phyloP scores from a whole-genome alignment of 2,329 filamentous ascomycete genomes.

The Diaporthe citrichinensis region DNA sequence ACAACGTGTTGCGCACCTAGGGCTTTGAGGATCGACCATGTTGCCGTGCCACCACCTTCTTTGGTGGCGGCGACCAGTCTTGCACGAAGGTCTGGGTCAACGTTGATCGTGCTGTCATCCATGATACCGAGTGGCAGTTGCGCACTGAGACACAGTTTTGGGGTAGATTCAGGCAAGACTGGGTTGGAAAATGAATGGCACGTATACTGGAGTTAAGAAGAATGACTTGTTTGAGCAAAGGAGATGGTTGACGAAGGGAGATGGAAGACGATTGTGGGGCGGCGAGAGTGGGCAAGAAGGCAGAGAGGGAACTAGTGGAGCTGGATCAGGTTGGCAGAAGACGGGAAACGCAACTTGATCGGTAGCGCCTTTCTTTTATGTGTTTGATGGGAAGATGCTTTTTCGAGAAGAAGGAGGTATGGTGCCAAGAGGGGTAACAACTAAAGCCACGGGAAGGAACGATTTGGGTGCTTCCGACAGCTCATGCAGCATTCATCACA shows the following conservation, averaged over 20 bases:
- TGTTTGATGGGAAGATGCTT: too few species aligned
- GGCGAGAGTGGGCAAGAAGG: background rate
- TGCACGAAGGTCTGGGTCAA: background rate
- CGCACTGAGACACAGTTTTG: too few species aligned
- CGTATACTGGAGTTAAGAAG: background rate
- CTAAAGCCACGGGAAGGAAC: too few species aligned
- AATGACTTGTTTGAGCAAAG: background rate
- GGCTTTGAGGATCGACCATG: background rate
- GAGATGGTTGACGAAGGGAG: background rate
- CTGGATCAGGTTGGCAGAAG: background rate
- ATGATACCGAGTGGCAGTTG: background rate
- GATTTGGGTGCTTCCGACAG: too few species aligned
- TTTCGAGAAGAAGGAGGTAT: too few species aligned
- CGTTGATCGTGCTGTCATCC: background rate
- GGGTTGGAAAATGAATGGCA: background rate
- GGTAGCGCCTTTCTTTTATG: background rate
- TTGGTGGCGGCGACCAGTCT: background rate
- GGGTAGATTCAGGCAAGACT: background rate
- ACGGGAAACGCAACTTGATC: background rate
- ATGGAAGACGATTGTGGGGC: background rate
- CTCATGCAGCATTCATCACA: too few species aligned
- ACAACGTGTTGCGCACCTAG: background rate
- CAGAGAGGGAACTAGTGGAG: background rate
- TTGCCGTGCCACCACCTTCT: background rate
- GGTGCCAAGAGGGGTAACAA: too few species aligned